phyloP scores from a whole-genome alignment of 164 flowering plant genomes.

The Magnolia sinica region DNA sequence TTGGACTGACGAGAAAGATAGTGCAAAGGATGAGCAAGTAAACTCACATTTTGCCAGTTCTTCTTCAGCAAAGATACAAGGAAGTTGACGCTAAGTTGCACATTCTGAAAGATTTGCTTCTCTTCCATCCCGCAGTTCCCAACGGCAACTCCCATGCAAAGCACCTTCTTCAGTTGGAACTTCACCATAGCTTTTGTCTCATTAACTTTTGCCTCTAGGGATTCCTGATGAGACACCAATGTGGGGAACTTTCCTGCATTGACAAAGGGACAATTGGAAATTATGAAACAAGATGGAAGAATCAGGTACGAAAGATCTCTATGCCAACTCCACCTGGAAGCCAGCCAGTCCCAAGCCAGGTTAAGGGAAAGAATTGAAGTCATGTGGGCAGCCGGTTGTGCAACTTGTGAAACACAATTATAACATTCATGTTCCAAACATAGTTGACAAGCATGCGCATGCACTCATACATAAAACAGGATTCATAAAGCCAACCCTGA shows the following conservation, averaged over 20 bases:
- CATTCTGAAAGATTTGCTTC: slow-evolving; percentile 77
- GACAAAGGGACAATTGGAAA: not conserved
- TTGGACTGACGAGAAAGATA: not conserved
- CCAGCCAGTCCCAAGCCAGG: not conserved
- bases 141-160: slow-evolving; percentile 86
- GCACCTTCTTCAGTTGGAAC: slow-evolving; percentile 77
- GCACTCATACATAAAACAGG: too few relatives aligned
- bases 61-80: slow-evolving; percentile 70
- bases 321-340: not conserved
- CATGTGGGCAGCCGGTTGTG: too few relatives aligned
- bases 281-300: not conserved
- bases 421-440: too few relatives aligned
- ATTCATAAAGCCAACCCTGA: too few relatives aligned
- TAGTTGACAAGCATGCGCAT: too few relatives aligned
- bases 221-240: slow-evolving; percentile 69
- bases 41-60: slow-evolving; percentile 82
- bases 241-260: slow-evolving; percentile 73
- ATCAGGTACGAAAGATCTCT: not conserved
- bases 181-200: slow-evolving; percentile 72
- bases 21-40: not conserved
- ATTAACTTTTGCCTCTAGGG: slow-evolving; percentile 64
- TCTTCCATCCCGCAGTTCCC: slow-evolving; percentile 73
- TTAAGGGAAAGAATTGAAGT: too few relatives aligned
- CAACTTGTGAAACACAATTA: too few relatives aligned
- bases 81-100: slow-evolving; percentile 68